Percentiles rank a stretch among this genome's conserved stretches.
phyloP scores from a whole-genome alignment of 1,284 basidiomycete genomes.

The Apiotrichum brassicae region DNA sequence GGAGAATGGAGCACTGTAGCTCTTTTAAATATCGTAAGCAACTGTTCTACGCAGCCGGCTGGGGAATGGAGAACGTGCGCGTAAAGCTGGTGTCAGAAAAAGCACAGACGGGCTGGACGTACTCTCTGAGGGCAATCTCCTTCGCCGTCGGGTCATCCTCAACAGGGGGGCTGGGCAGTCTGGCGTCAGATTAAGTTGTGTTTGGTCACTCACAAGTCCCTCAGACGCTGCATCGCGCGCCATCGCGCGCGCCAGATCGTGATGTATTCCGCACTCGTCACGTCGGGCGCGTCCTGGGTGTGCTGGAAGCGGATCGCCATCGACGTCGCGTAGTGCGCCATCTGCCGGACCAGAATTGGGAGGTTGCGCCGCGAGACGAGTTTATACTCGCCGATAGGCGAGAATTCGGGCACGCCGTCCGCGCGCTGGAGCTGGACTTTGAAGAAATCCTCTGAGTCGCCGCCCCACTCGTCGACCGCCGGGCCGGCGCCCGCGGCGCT shows the following conservation, averaged over 20 bases:
- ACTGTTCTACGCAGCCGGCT: constrained; percentile 40
- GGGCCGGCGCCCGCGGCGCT: background rate
- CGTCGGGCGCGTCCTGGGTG: constrained; percentile 59
- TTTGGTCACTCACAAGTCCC: constrained; percentile 37
- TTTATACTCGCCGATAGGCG: constrained; percentile 84
- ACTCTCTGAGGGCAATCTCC: constrained; percentile 38
- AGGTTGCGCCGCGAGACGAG: constrained; percentile 79
- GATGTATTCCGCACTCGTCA: constrained; percentile 63
- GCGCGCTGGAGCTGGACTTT: constrained; percentile 81
- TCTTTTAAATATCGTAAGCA: too few species aligned
- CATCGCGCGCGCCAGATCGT: constrained; percentile 83
- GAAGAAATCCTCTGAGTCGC: constrained; percentile 62
- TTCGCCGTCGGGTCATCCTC: constrained; percentile 22
- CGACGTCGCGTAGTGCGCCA: constrained; percentile 78
- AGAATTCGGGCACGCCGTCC: constrained; percentile 81
- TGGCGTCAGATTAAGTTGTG: background rate
- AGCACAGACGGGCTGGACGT: background rate
- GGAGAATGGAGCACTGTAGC: too few species aligned
- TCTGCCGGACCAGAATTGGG: constrained; percentile 73
- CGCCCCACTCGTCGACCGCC: constrained; percentile 23
- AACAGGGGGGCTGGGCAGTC: constrained; percentile 18
- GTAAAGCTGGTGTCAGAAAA: constrained; percentile 8
- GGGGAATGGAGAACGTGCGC: constrained; percentile 7
- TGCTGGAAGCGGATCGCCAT: constrained; percentile 75
- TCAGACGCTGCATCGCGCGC: constrained; percentile 66